phyloP scores from a whole-genome alignment of 768 basidiomycete genomes.

The Paxillus ammoniavirescens region DNA sequence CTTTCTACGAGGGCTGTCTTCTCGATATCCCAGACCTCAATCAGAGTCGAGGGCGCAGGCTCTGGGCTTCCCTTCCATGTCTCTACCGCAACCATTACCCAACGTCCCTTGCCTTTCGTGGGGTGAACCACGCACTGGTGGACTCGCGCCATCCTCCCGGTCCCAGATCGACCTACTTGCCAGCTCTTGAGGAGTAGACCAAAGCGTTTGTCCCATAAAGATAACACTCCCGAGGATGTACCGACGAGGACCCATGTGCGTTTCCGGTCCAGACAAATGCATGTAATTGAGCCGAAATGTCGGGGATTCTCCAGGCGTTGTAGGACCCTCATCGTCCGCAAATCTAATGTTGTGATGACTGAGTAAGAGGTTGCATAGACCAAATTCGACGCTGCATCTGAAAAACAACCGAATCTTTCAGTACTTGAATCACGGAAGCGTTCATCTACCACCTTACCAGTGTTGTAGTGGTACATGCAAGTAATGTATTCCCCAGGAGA shows the following conservation, averaged over 20 bases:
- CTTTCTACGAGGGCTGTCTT: slow-evolving; percentile 76
- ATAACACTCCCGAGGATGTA: slow-evolving; percentile 79
- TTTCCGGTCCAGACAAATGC: slow-evolving; percentile 80
- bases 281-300: slow-evolving; percentile 83
- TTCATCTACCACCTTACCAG: slow-evolving; percentile 45
- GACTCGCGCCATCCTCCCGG: slow-evolving; percentile 55
- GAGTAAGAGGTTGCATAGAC: slow-evolving; percentile 86
- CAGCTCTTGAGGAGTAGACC: slow-evolving; percentile 87
- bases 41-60: slow-evolving; percentile 44
- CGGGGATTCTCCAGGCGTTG: slow-evolving; percentile 82
- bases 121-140: slow-evolving; percentile 83
- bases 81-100: slow-evolving; percentile 85
- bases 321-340: slow-evolving; percentile 78
- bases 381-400: slow-evolving; percentile 77
- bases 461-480: slow-evolving; percentile 77
- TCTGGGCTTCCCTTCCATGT: slow-evolving; percentile 41
- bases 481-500: slow-evolving; percentile 78
- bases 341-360: slow-evolving; percentile 69
- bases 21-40: slow-evolving; percentile 95
- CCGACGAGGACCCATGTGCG: slow-evolving; percentile 88
- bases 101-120: slow-evolving; percentile 80
- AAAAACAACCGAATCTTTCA: slow-evolving; percentile 1
- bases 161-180: slow-evolving; percentile 62
- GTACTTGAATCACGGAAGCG: not conserved
- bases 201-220: slow-evolving; percentile 95